Evolutionary conservation across 768 basidiomycete species (phyloP), one percentile per base, ranked within the genome.

Genomic region (Saitozyma podzolica): DNA sequence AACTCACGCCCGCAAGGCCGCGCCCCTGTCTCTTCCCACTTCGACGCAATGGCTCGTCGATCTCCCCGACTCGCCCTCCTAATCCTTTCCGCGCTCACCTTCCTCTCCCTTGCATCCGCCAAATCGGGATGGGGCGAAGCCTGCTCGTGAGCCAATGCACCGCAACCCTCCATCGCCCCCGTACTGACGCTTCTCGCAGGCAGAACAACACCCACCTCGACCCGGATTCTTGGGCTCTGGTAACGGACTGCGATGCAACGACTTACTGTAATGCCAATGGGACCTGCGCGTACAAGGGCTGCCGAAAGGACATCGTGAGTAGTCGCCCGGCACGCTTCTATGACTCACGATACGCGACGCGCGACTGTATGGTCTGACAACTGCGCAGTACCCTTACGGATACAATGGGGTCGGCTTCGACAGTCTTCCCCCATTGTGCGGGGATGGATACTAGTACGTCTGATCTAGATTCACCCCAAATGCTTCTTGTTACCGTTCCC

Each of bases 251-350:
- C 81, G 85, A 89, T 76, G 82, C 86, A 0, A 82, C 83, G 61
- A 86, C 83, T 16, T 92, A 84, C 80, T 93, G 90, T 78, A 83
- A 84, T 10, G 74, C 80, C 55, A 82, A 82, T 52, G 82, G 83
- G 45, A 79, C 76, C 16, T 94, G 91, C 79, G 79, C 83, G 20
- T 78, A 81, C 53, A 88, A 85, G 75, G 84, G 86, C 6, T 93
- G 90, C 78, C 84, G 92, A 66, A 84, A 80, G 67, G 90, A 92
- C 72, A 85, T 88, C 51, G 90, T 85, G 88, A 89, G 58, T 91
- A 87, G 19, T 50, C 70, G 45, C 45, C 2, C 2, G 5, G 29
- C 29, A 29, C 29, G 29, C 2, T 29, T 29, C 29, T 29, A 5
- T 29, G 29, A 29, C 29, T 5, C 5, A 5, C 29, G 45, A 47